These are phyloP conservation scores for Camellia japonica DNA, from an alignment of 148 eudicot genomes.

Conservation along the genomic window DNA sequence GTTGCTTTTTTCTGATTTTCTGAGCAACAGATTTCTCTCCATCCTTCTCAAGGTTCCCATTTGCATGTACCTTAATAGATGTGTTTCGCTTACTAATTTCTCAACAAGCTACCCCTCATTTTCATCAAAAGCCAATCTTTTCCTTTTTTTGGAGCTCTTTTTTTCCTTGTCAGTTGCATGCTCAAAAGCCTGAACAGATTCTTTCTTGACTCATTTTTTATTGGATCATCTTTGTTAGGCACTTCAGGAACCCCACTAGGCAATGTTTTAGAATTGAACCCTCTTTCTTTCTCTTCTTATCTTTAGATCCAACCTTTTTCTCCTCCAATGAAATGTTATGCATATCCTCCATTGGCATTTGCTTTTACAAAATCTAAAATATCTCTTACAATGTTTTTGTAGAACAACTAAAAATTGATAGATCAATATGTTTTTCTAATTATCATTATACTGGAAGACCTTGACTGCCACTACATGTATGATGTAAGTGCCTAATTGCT, in stretches of 20 bases:
- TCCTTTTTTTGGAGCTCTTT: constrained; percentile 69
- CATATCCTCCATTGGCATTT: too few species aligned
- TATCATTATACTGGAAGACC: too few species aligned
- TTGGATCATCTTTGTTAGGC: constrained; percentile 1
- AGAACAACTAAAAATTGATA: too few species aligned
- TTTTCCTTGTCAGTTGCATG: constrained; percentile 26
- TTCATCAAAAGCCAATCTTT: constrained; percentile 46
- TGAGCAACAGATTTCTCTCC: constrained; percentile 28
- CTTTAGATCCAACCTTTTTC: too few species aligned
- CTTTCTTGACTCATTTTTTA: background rate
- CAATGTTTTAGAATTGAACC: background rate
- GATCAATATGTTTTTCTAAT: too few species aligned
- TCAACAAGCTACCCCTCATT: constrained; percentile 23
- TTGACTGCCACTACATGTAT: too few species aligned
- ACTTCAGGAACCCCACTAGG: background rate
- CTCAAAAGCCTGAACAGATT: constrained; percentile 1
- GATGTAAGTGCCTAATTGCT: too few species aligned
- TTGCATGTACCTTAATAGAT: constrained; percentile 20
- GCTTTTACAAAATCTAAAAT: too few species aligned
- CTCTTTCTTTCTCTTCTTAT: too few species aligned
- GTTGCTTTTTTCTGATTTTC: constrained; percentile 35
- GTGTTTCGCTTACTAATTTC: constrained; percentile 29
- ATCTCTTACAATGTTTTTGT: too few species aligned
- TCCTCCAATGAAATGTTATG: too few species aligned
- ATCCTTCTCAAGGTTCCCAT: constrained; percentile 32